Evolutionary conservation across 331 rosid species (phyloP), one percentile per base, ranked within the genome.

Genomic region (Acacia concinna): DNA sequence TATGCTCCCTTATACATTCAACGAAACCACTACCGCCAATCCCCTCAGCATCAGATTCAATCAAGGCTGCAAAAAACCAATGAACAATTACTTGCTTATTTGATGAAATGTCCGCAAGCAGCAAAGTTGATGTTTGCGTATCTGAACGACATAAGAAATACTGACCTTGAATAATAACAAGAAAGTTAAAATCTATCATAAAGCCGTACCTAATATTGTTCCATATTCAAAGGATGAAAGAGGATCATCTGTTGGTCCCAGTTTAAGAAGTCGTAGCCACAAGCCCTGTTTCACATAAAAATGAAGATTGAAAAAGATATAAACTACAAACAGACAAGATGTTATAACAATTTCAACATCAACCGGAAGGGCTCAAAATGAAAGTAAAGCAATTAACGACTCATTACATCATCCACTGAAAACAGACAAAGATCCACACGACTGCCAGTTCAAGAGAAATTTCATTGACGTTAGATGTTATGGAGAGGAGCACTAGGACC

Each of bases 41-140:
- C 43, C 99, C 99, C 86, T 96, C 99, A 11, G 99, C 99, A 83
- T 96, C 99, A 82, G 98, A 96, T 87, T 96, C 99, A 82, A 96
- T 93, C 82, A 96, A 84, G 86, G 99, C 99, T 96, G 96, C 94
- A 85, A 86, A 23, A 80, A 80, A 52, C 78, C 62, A 85, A 68
- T 23, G 82, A 67, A 47, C 44, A 80, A 27, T 81, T 62, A 59
- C 77, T 82, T 8, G 27, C 59, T 6, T 80, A 54, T 71, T 46
- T 28, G 83, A 59, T 28, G 83, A 59, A 78, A 72, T 51, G 64
- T 77, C 56, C 74, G 57, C 43, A 30, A 72, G 81, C 56, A 41
- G 62, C 57, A 28, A 68, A 72, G 64, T 73, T 40, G 85, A 41
- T 86, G 71, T 12, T 54, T 74, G 74, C 78, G 63, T 59, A 69